A percentile compares a stretch with the other conserved stretches of the same genome.
phyloP scores from a whole-genome alignment of 1,284 basidiomycete species.

The Agaricales sp. region DNA sequence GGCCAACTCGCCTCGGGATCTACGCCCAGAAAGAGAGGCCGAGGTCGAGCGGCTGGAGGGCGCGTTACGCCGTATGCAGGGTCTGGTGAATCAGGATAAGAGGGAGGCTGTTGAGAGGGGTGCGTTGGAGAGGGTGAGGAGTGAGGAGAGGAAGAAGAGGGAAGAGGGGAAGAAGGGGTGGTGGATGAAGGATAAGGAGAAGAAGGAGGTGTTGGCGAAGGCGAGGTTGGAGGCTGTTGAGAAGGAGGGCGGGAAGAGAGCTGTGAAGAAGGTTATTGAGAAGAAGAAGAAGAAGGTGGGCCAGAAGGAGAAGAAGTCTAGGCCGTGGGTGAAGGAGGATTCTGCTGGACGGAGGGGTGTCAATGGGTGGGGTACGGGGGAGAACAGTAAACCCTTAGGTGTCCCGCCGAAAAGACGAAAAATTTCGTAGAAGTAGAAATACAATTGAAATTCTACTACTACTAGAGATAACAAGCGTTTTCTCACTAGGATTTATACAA shows the following conservation, averaged over 20 bases:
- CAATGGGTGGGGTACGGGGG: too few species aligned
- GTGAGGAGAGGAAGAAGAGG: conserved; percentile 67
- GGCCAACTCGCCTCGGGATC: conserved; percentile 49
- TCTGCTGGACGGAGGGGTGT: too few species aligned
- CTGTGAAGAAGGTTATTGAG: conserved; percentile 82
- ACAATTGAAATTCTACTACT: too few species aligned
- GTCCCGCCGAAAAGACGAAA: too few species aligned
- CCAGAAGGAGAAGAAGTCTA: conserved; percentile 83
- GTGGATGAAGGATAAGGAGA: conserved; percentile 83
- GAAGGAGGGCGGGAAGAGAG: conserved; percentile 61
- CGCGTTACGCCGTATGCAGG: conserved; percentile 72
- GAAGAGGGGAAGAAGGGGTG: conserved; percentile 74
- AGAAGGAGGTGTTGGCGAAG: conserved; percentile 61
- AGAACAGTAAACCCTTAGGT: too few species aligned
- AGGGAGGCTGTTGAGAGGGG: conserved; percentile 61
- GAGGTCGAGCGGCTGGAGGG: conserved; percentile 73
- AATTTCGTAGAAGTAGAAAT: too few species aligned
- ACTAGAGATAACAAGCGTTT: too few species aligned
- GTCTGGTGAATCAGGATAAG: conserved; percentile 66
- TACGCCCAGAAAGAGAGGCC: conserved; percentile 52
- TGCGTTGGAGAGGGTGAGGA: conserved; percentile 47
- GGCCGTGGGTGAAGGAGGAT: conserved; percentile 57
- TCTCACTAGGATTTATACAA: too few species aligned
- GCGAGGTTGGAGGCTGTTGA: conserved; percentile 74
- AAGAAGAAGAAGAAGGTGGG: conserved; percentile 82